phyloP scores from a whole-genome alignment of 192 early-diverging fungal species.

The Allomyces javanicus region DNA sequence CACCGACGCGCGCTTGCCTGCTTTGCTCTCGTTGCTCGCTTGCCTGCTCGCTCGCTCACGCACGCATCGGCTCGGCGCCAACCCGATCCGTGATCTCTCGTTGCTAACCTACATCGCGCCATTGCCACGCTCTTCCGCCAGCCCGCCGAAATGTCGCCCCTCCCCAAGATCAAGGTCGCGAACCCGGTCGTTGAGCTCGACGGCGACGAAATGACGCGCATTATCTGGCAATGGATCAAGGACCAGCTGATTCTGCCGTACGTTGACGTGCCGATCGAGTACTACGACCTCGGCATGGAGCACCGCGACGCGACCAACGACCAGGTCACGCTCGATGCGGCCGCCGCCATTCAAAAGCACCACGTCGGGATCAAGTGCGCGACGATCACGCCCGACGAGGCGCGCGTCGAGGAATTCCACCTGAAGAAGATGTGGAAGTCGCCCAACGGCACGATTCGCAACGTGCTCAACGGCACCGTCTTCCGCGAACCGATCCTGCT shows the following conservation, averaged over 20 bases:
- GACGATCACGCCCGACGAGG: slow-evolving; percentile 92
- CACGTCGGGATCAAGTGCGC: slow-evolving; percentile 98
- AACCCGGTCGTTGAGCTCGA: slow-evolving; percentile 75
- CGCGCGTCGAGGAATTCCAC: slow-evolving; percentile 82
- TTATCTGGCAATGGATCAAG: slow-evolving; percentile 89
- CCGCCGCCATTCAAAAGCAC: slow-evolving; percentile 91
- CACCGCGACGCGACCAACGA: slow-evolving; percentile 83
- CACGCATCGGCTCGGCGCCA: too few relatives aligned
- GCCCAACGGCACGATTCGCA: slow-evolving; percentile 91
- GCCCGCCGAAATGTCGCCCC: neutral
- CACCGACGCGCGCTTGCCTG: too few relatives aligned
- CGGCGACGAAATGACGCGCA: slow-evolving; percentile 98
- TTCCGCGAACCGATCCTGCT: slow-evolving; percentile 96
- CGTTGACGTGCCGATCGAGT: slow-evolving; percentile 79
- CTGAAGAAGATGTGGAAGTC: slow-evolving; percentile 97
- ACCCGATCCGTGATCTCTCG: too few relatives aligned
- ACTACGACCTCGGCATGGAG: slow-evolving; percentile 84
- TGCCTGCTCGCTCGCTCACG: too few relatives aligned
- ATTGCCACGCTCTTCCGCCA: too few relatives aligned
- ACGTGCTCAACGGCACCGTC: slow-evolving; percentile 89
- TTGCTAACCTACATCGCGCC: too few relatives aligned
- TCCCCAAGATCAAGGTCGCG: slow-evolving; percentile 45
- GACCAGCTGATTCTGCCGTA: slow-evolving; percentile 82
- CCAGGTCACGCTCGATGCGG: slow-evolving; percentile 83
- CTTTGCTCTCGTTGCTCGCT: too few relatives aligned